Base-by-base conservation (phyloP, 192 early-diverging fungal species). In the Coemansia sp. region DNA sequence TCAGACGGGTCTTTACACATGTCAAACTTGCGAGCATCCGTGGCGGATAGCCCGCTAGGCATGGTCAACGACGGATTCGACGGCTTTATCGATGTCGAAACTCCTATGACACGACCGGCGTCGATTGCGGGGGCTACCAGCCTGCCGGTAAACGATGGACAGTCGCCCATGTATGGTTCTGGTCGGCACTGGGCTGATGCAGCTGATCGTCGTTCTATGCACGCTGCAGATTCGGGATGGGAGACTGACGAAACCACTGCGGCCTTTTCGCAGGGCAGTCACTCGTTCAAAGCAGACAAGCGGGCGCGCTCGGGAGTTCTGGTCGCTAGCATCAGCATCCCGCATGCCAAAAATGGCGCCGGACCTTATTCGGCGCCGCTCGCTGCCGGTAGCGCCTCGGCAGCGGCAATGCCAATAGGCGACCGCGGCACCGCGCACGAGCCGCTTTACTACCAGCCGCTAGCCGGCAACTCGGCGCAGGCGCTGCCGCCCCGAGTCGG, bases 341-440 rank as follows among this genome's bases (percentile, higher is more conserved):
- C 72, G 2, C 45, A 44, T 4, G 27, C 51, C 8, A 55, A 52
- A 0, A 47, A 42, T 4, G 30, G 48, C 35, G 23, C 17, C 3
- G 70, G 66, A 2, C 62, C 73, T 9, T 55, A 53, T 34, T 75
- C 73, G 3, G 73, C 73, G 2, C 73, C 73, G 12, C 44, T 67
- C 7, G 48, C 50, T 17, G 14, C 49, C 2, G 36, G 29, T 14
- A 34, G 42, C 15, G 7, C 5, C 36, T 39, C 6, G 27, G 36
- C 8, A 22, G 46, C 14, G 29, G 23, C 31, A 25, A 8, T 12
- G 31, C 11, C 40, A 8, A 45, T 26, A 28, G 41, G 8, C 14
- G 26, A 25, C 20, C 21, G 17, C 41, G 50, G 19, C 50, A 47
- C 25, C 25, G 39, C 4, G 21, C 46, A 26, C 60, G 49, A 17